Evolutionary conservation across 1,139 yeast species (phyloP).

Genomic region (Meyerozyma smithsonii): DNA sequence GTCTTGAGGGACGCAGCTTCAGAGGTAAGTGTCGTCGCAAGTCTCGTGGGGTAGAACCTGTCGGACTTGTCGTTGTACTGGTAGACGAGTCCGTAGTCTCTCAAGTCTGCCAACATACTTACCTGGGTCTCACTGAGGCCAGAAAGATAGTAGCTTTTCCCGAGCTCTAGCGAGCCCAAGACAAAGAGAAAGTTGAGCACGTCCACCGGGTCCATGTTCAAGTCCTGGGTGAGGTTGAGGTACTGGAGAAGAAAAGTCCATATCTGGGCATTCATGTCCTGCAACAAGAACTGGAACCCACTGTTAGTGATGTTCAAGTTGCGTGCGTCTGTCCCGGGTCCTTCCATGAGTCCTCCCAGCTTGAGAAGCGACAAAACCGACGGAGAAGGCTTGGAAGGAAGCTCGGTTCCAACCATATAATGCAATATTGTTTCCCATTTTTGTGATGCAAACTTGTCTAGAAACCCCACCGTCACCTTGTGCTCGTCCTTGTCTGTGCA

Average conservation of each 20-base stretch:
- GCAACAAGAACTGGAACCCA: conserved; percentile 90
- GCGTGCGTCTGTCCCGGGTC: conserved; percentile 27
- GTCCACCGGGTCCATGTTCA: conserved; percentile 94
- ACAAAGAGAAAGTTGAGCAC: conserved; percentile 89
- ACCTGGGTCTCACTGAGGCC: conserved; percentile 77
- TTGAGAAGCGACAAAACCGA: conserved; percentile 62
- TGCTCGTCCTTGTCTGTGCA: conserved; percentile 31
- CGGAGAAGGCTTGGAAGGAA: conserved; percentile 58
- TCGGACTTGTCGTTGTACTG: conserved; percentile 58
- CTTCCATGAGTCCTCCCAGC: conserved; percentile 85
- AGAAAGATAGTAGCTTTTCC: conserved; percentile 73
- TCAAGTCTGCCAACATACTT: conserved; percentile 81
- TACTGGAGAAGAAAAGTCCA: conserved; percentile 92
- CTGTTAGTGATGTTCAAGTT: conserved; percentile 73
- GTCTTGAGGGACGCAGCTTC: conserved; percentile 68
- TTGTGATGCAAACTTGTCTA: conserved; percentile 75
- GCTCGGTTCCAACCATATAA: conserved; percentile 93
- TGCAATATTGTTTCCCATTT: conserved; percentile 96
- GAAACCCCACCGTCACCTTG: conserved; percentile 55
- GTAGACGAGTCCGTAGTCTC: conserved; percentile 89
- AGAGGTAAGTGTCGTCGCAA: conserved; percentile 87
- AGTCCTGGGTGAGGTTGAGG: conserved; percentile 73
- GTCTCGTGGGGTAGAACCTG: conserved; percentile 82
- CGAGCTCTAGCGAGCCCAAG: conserved; percentile 87
- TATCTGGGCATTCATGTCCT: conserved; percentile 89